phyloP scores from a whole-genome alignment of 1,284 basidiomycete genomes.

The Ceratobasidium sp. region DNA sequence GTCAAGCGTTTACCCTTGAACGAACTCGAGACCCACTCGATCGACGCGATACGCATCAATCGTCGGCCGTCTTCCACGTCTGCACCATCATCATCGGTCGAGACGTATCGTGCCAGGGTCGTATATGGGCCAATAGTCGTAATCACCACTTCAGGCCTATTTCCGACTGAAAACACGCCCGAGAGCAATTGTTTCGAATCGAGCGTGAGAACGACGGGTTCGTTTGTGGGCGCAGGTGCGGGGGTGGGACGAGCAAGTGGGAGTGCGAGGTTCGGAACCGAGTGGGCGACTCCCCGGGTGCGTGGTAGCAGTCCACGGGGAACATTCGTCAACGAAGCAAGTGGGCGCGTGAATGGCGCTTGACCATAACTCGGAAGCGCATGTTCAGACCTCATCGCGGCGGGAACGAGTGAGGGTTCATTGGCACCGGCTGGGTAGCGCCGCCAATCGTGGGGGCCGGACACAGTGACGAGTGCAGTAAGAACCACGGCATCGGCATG shows the following conservation, averaged over 20 bases:
- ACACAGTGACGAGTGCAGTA: conserved; percentile 30
- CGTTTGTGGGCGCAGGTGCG: not conserved
- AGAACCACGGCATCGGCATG: conserved; percentile 25
- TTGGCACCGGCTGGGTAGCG: not conserved
- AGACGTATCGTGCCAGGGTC: conserved; percentile 25
- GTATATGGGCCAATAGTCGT: conserved; percentile 29
- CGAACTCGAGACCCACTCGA: conserved; percentile 36
- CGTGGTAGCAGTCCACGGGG: not conserved
- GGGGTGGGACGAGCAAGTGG: not conserved
- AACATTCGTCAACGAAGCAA: conserved; percentile 14
- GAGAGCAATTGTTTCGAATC: conserved; percentile 8
- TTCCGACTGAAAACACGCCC: conserved; percentile 28
- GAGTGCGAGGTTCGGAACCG: conserved; percentile 13
- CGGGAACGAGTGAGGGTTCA: not conserved
- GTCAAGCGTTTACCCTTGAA: conserved; percentile 32
- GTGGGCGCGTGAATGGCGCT: conserved; percentile 32
- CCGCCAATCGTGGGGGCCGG: conserved; percentile 26
- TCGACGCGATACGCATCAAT: conserved; percentile 8
- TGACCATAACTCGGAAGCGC: conserved; percentile 28
- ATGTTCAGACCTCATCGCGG: conserved; percentile 14
- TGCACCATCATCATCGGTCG: conserved; percentile 8
- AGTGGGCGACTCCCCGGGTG: not conserved
- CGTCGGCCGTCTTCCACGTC: not conserved
- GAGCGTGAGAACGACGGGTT: conserved; percentile 22
- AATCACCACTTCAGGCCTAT: conserved; percentile 26